A percentile compares a stretch with the other conserved stretches of the same genome.
These are phyloP conservation scores for Podila epicladia DNA, from an alignment of 192 early-diverging fungal genomes.

Conservation along the genomic window DNA sequence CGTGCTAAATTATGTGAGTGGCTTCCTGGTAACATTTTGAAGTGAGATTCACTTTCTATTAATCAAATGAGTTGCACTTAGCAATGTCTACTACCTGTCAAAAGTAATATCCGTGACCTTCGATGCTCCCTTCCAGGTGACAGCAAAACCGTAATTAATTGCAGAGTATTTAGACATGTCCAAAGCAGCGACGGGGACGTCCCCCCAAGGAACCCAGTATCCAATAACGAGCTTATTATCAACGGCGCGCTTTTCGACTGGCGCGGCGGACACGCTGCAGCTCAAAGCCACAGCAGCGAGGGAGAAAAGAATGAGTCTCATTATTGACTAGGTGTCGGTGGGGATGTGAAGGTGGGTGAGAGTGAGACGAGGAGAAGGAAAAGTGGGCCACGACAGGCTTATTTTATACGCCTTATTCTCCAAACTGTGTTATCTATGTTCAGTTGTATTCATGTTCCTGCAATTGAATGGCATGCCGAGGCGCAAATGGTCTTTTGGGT, in stretches of 20 bases:
- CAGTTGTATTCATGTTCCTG: too few species aligned
- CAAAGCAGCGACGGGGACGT: constrained; percentile 22
- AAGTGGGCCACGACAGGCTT: not conserved
- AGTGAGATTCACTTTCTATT: too few species aligned
- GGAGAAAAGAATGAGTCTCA: constrained; percentile 28
- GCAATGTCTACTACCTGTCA: constrained; percentile 1
- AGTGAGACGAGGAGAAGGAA: not conserved
- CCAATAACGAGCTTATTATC: constrained; percentile 29
- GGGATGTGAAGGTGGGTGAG: not conserved
- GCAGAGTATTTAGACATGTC: constrained; percentile 44
- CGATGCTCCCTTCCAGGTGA: constrained; percentile 21
- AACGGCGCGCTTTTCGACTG: constrained; percentile 15
- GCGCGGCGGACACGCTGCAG: constrained; percentile 5
- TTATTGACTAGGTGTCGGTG: not conserved
- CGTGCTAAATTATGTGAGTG: too few species aligned
- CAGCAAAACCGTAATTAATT: constrained; percentile 48
- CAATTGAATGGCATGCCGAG: too few species aligned
- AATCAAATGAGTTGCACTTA: too few species aligned
- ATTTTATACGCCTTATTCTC: too few species aligned
- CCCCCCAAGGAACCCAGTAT: constrained; percentile 44
- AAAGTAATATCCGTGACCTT: constrained; percentile 14
- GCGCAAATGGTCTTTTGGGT: too few species aligned
- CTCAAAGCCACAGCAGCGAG: constrained; percentile 14
- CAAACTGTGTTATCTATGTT: too few species aligned
- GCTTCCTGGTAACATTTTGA: too few species aligned